Conservation (phyloP, 768 basidiomycete species). For the Kwoniella mangroviensis region DNA sequence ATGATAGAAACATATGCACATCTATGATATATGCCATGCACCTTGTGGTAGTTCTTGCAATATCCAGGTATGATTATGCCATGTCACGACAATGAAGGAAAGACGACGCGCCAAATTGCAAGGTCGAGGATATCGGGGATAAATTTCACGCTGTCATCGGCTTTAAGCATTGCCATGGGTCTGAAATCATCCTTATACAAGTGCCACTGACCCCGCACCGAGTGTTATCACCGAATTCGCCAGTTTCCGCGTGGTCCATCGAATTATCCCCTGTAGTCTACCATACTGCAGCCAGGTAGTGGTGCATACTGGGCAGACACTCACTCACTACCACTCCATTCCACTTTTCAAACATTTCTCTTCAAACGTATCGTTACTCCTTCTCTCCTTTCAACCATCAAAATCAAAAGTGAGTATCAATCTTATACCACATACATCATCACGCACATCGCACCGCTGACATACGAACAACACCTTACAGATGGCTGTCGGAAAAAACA, state of each 20-base stretch:
- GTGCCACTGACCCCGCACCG: not conserved
- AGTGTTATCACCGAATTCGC: not conserved
- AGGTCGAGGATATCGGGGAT: too few species aligned
- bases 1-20: too few species aligned
- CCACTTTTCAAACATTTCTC: slow-evolving; percentile 9
- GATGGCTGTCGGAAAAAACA: slow-evolving; percentile 73
- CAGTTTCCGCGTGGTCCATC: slow-evolving; percentile 2
- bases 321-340: slow-evolving; percentile 5
- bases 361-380: slow-evolving; percentile 3
- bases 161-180: too few species aligned
- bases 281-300: not conserved
- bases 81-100: too few species aligned
- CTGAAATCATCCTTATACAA: not conserved
- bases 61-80: too few species aligned
- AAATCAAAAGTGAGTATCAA: slow-evolving; percentile 18
- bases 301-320: not conserved
- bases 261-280: slow-evolving; percentile 3
- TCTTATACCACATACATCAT: not conserved
- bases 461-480: not conserved
- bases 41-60: too few species aligned
- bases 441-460: not conserved
- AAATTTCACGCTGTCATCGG: too few species aligned
- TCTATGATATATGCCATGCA: too few species aligned
- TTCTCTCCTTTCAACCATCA: slow-evolving; percentile 25
- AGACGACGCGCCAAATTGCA: too few species aligned